Evolutionary conservation across 441 rosid species (phyloP).

Genomic region (Populus hybrid): DNA sequence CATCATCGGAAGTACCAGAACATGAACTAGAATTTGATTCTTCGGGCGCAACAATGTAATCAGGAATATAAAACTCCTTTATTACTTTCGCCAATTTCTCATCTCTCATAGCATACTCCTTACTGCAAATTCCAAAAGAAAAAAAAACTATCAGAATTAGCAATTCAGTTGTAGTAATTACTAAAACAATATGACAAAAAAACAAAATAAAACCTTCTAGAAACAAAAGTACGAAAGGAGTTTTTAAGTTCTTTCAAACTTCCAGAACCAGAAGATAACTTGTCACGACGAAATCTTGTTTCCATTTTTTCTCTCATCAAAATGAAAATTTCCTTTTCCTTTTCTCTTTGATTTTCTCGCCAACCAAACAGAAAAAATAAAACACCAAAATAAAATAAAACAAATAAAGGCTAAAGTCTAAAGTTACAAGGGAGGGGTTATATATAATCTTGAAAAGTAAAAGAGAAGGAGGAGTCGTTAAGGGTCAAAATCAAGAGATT

Average conservation of each 20-base stretch:
- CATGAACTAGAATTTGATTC: constrained; percentile 13
- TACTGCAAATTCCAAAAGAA: constrained; percentile 21
- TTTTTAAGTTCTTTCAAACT: constrained; percentile 16
- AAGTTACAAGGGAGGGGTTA: background rate
- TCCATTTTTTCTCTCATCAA: background rate
- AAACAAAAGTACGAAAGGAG: constrained; percentile 20
- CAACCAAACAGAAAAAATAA: constrained; percentile 14
- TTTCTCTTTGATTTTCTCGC: constrained; percentile 7
- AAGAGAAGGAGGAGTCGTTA: background rate
- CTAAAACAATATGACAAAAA: too few species aligned
- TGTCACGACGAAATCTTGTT: constrained; percentile 16
- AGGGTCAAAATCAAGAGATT: background rate
- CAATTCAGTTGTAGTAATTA: background rate
- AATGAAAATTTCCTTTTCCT: background rate
- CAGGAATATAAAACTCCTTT: constrained; percentile 53
- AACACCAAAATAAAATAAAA: background rate
- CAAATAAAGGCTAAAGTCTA: background rate
- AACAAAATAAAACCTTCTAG: constrained; percentile 31
- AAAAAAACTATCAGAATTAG: background rate
- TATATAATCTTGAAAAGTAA: background rate
- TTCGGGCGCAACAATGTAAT: constrained; percentile 39
- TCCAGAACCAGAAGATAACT: constrained; percentile 16
- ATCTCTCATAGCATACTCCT: constrained; percentile 18
- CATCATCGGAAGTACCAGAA: background rate
- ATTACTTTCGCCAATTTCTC: constrained; percentile 14